phyloP scores from a whole-genome alignment of 2,329 filamentous ascomycete species.

The Diaporthe nobilis region DNA sequence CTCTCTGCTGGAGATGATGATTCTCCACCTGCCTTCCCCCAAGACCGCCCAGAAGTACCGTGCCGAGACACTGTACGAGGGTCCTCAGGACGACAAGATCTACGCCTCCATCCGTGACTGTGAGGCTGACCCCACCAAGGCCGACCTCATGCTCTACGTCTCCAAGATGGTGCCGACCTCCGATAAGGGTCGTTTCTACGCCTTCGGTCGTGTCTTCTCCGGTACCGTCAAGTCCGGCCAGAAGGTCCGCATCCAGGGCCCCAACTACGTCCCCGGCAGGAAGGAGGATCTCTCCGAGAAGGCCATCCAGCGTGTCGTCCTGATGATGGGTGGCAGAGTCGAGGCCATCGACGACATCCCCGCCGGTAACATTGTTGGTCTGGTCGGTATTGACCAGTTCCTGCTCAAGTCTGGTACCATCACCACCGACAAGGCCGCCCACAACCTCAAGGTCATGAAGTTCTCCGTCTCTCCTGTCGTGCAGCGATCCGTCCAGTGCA shows the following conservation, averaged over 20 bases:
- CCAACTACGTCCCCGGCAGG: conserved; percentile 98
- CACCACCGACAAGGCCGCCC: conserved; percentile 95
- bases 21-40: conserved; percentile 97
- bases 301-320: conserved; percentile 98
- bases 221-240: conserved; percentile 98
- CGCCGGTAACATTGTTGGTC: conserved; percentile 99
- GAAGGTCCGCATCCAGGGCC: conserved; percentile 99
- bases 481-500: conserved; percentile 98
- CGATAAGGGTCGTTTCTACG: conserved; percentile 99
- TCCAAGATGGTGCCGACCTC: conserved; percentile 99
- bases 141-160: conserved; percentile 99
- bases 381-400: conserved; percentile 99
- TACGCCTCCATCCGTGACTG: conserved; percentile 99
- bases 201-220: conserved; percentile 99
- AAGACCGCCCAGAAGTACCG: conserved; percentile 97
- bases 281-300: conserved; percentile 99
- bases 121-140: conserved; percentile 81
- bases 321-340: conserved; percentile 99
- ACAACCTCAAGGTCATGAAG: conserved; percentile 99
- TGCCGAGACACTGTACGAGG: conserved; percentile 98
- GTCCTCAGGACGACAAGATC: conserved; percentile 91
- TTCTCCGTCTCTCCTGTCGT: conserved; percentile 99
- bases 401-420: conserved; percentile 99
- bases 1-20: conserved; percentile 99
- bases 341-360: conserved; percentile 99